Evolutionary conservation across 2,329 filamentous ascomycete species (phyloP), one percentile per base, ranked within the genome.

Genomic region (Teratosphaeria gauchensis): DNA sequence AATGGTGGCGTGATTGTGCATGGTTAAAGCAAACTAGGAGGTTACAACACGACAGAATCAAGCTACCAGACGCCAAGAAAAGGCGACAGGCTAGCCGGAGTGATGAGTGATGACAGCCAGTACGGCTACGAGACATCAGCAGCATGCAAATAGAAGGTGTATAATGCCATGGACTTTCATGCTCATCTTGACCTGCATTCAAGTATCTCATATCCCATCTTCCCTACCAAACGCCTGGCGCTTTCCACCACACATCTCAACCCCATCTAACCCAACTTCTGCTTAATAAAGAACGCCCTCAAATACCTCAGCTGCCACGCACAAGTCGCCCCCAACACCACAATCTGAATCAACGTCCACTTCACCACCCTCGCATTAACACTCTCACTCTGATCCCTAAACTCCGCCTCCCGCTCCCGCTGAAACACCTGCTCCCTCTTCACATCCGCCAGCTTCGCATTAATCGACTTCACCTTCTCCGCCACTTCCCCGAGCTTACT

Each of bases 231-330:
- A 4, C 9, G 19, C 42, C 14, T 46, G 12, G 1, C 42, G 14
- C 7, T 19, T 11, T 5, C 19, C n/a, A 19, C 19, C 35, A 31
- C 4, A 31, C 31, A 35, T 14, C 16, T 28, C 31, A 8, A 21
- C 31, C n/a, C 14, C 14, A 32, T 56, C 65, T 84, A 99, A 61
- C 94, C 97, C 74, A 99, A 85, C 83, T 99, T 99, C 80, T 97
- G 92, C 83, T 99, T 99, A 81, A 99, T 99, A 80, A 99, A 99
- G 83, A 99, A 99, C 53, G 89, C 88, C 67, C 94, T 84, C 68
- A 99, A 82, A 77, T 99, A 92, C 57, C 91, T 95, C 53, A 99
- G 81, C 76, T 99, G 94, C 94, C 94, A 99, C 62, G 90, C 89
- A 77, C 94, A 99, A 35, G 94, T 96, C 58, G 87, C 81, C 58